Percentiles rank a stretch among this genome's conserved stretches.
These are phyloP conservation scores for Ogataea trehaloabstinens DNA, from an alignment of 805 yeast genomes.

Conservation along the genomic window DNA sequence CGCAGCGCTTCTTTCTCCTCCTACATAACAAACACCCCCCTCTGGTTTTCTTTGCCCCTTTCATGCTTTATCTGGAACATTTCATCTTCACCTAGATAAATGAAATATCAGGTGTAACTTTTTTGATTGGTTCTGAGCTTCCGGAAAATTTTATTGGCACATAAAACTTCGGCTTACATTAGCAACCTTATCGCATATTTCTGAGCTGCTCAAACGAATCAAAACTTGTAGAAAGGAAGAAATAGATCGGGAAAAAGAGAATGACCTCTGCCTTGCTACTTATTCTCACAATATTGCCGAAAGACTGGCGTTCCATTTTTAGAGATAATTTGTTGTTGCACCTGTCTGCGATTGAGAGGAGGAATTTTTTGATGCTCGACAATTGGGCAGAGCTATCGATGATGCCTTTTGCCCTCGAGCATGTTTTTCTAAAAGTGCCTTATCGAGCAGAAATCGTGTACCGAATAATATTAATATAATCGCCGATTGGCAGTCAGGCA, in stretches of 20 bases:
- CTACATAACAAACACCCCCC: slow-evolving; percentile 44
- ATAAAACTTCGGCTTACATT: neutral
- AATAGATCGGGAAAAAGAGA: neutral
- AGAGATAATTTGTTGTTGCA: no score
- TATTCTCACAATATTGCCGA: no score
- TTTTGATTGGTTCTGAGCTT: neutral
- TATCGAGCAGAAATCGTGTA: neutral
- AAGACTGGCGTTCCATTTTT: no score
- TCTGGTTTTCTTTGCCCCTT: slow-evolving; percentile 16
- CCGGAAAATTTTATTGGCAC: neutral
- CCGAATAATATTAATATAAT: neutral
- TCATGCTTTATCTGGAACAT: slow-evolving; percentile 1
- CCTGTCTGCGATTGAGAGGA: no score
- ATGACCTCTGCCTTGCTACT: no score
- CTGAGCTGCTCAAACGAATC: neutral
- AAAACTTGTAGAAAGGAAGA: neutral
- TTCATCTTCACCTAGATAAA: neutral
- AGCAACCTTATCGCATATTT: no score
- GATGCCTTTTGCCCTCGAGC: no score
- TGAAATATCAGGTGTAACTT: neutral
- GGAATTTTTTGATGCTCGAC: no score
- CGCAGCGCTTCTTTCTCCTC: slow-evolving; percentile 41
- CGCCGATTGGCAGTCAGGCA: neutral
- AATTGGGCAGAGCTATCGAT: no score
- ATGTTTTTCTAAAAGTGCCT: no score